These are phyloP conservation scores for Eimeria maxima DNA, from an alignment of 169 alveolate genomes.

Conservation along the genomic window DNA sequence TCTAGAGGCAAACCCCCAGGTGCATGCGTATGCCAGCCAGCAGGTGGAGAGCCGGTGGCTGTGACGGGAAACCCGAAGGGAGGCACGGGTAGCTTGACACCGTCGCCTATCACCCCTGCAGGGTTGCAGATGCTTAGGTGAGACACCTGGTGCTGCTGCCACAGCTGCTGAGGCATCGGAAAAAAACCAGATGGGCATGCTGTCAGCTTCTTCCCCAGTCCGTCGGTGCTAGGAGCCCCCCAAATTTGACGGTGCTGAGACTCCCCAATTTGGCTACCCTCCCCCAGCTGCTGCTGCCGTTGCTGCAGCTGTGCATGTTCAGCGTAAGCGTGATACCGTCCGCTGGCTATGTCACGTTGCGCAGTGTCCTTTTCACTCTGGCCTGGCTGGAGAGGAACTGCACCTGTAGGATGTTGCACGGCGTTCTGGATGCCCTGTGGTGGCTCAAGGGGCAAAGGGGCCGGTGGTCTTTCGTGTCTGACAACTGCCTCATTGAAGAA, in stretches of 20 bases:
- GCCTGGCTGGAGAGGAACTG: not conserved
- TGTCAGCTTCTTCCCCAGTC: not conserved
- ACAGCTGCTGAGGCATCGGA: slow-evolving; percentile 14
- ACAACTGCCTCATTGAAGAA: slow-evolving; percentile 79
- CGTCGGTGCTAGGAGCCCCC: not conserved
- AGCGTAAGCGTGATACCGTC: not conserved
- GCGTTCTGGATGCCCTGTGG: not conserved
- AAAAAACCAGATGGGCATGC: not conserved
- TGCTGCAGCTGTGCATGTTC: slow-evolving; percentile 13
- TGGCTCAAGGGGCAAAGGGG: slow-evolving; percentile 22
- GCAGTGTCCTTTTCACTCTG: not conserved
- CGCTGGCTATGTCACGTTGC: not conserved
- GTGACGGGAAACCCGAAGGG: not conserved
- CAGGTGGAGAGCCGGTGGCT: slow-evolving; percentile 10
- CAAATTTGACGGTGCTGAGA: not conserved
- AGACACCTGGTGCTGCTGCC: slow-evolving; percentile 16
- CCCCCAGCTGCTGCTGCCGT: slow-evolving; percentile 33
- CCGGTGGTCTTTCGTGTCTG: slow-evolving; percentile 28
- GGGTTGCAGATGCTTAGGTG: not conserved
- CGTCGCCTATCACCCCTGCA: not conserved
- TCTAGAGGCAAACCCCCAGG: not conserved
- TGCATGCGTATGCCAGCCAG: slow-evolving; percentile 14
- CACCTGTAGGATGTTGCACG: not conserved
- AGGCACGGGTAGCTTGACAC: not conserved
- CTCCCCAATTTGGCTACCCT: not conserved